phyloP scores from a whole-genome alignment of 2,329 filamentous ascomycete species.

The Ceratocystis smalleyi region DNA sequence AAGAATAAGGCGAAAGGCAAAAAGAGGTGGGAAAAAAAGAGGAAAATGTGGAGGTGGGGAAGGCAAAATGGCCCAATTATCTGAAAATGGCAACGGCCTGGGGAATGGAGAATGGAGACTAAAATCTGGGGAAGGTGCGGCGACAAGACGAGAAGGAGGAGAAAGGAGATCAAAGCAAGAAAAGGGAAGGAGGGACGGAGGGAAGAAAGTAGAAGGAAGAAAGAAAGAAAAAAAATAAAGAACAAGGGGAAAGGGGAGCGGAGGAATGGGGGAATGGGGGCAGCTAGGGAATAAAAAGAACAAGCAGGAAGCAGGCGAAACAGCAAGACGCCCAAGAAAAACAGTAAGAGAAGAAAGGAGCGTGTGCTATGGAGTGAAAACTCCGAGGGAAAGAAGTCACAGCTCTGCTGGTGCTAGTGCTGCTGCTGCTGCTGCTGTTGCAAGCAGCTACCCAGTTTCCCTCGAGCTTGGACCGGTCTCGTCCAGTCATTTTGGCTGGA shows the following conservation, averaged over 20 bases:
- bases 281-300: slow-evolving; percentile 5
- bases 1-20: not conserved
- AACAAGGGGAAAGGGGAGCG: not conserved
- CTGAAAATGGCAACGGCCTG: not conserved
- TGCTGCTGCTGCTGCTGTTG: too few species aligned
- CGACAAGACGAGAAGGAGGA: not conserved
- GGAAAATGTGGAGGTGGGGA: slow-evolving; percentile 5
- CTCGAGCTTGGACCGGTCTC: not conserved
- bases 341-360: not conserved
- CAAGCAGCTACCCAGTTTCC: not conserved
- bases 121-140: slow-evolving; percentile 8
- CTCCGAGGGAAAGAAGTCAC: not conserved
- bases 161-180: slow-evolving; percentile 1
- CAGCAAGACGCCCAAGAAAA: not conserved
- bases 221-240: slow-evolving; percentile 1
- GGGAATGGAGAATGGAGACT: not conserved
- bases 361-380: not conserved
- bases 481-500: not conserved
- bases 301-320: not conserved
- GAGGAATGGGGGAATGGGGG: not conserved
- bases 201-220: not conserved
- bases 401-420: not conserved
- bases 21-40: slow-evolving; percentile 1
- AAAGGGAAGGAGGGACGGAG: not conserved
- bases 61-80: slow-evolving; percentile 2